Evolutionary conservation across 2,329 filamentous ascomycete species (phyloP).

Genomic region (Phaeosphaeria sp.): DNA sequence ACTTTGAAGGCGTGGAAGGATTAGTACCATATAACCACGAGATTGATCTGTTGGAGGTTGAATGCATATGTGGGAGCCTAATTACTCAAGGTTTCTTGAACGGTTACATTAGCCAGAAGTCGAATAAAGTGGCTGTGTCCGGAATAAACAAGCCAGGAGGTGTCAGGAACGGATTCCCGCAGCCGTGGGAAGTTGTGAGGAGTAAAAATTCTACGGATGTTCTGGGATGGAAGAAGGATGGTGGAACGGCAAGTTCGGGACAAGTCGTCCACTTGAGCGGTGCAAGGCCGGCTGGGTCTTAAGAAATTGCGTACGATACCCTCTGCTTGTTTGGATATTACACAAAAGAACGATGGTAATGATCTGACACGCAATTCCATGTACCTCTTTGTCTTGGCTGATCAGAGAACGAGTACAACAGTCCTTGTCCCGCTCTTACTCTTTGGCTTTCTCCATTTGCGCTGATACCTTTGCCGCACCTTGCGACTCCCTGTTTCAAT

Average conservation of each 20-base stretch:
- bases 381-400: background rate
- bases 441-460: background rate
- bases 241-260: conserved; percentile 44
- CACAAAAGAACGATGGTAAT: background rate
- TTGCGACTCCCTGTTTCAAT: background rate
- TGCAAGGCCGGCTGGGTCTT: conserved; percentile 55
- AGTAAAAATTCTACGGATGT: conserved; percentile 68
- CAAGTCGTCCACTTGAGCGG: conserved; percentile 65
- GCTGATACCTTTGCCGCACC: background rate
- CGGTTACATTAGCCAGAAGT: conserved; percentile 82
- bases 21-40: conserved; percentile 39
- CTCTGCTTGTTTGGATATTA: background rate
- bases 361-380: background rate
- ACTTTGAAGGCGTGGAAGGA: conserved; percentile 50
- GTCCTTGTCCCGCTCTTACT: background rate
- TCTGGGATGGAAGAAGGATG: conserved; percentile 73
- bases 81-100: conserved; percentile 81
- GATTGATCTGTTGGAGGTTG: conserved; percentile 70
- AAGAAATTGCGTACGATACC: background rate
- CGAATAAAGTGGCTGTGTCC: conserved; percentile 80
- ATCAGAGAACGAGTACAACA: background rate
- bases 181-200: conserved; percentile 72
- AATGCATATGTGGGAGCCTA: conserved; percentile 77
- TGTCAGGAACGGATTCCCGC: conserved; percentile 77
- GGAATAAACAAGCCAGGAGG: conserved; percentile 67